Evolutionary conservation across 805 yeast species (phyloP).

Genomic region (Cyberlindnera suaveolens): DNA sequence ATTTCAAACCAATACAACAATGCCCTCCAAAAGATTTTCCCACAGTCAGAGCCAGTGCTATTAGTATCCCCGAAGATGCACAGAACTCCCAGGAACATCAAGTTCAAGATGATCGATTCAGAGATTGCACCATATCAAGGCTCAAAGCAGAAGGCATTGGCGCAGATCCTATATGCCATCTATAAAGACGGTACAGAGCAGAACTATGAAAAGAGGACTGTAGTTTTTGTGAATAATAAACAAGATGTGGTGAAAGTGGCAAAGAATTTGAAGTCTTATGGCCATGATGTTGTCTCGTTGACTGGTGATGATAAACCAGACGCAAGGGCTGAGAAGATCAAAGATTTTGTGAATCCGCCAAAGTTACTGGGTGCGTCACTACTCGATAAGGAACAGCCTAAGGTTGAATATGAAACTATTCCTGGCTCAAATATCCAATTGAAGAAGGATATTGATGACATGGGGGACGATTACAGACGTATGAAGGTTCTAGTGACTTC

Average conservation of each 20-base stretch:
- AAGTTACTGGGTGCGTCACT: constrained; percentile 28
- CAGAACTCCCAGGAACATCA: constrained; percentile 71
- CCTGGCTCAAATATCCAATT: constrained; percentile 31
- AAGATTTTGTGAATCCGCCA: constrained; percentile 62
- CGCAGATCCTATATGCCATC: constrained; percentile 84
- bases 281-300: constrained; percentile 57
- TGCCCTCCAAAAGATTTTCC: constrained; percentile 54
- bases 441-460: constrained; percentile 5
- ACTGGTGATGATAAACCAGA: constrained; percentile 59
- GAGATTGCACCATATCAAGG: constrained; percentile 76
- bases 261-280: constrained; percentile 42
- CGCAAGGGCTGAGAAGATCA: constrained; percentile 51
- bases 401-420: constrained; percentile 16
- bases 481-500: constrained; percentile 79
- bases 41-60: constrained; percentile 57
- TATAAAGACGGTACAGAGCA: constrained; percentile 77
- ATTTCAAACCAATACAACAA: constrained; percentile 73
- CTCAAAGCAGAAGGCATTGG: constrained; percentile 75
- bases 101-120: constrained; percentile 71
- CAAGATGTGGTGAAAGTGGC: constrained; percentile 56
- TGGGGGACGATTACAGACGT: constrained; percentile 11
- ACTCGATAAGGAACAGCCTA: background rate
- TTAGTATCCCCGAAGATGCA: constrained; percentile 69
- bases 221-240: constrained; percentile 79
- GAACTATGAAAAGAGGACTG: constrained; percentile 68